Conservation (phyloP, 345 rosid species). For the Hypericum androsaemum region DNA sequence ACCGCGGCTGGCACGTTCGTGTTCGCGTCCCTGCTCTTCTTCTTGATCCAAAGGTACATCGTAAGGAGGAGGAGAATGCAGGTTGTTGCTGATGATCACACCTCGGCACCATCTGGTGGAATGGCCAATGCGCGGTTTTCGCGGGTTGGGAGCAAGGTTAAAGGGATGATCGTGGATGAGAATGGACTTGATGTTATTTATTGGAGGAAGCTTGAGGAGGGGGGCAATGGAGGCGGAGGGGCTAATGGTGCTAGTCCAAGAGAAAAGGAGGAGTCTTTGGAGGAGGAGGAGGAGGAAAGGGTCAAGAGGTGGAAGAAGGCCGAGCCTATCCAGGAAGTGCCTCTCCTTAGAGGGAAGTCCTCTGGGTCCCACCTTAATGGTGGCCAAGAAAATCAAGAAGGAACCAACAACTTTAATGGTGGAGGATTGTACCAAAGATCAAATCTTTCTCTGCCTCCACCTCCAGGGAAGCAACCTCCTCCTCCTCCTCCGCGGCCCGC, state of each 20-base stretch:
- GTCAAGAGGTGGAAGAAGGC: slow-evolving; percentile 2
- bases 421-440: slow-evolving; percentile 19
- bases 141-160: slow-evolving; percentile 32
- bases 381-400: slow-evolving; percentile 11
- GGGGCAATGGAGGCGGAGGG: slow-evolving; percentile 6
- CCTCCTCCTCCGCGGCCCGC: too few species aligned
- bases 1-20: slow-evolving; percentile 58
- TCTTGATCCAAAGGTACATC: slow-evolving; percentile 29
- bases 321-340: slow-evolving; percentile 37
- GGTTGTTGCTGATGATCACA: slow-evolving; percentile 3
- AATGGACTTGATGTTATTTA: slow-evolving; percentile 70
- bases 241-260: not conserved
- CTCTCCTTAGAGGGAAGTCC: slow-evolving; percentile 58
- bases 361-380: slow-evolving; percentile 34
- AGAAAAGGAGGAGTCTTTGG: slow-evolving; percentile 15
- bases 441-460: slow-evolving; percentile 17
- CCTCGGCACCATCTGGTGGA: not conserved
- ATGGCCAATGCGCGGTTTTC: slow-evolving; percentile 20
- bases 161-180: slow-evolving; percentile 59
- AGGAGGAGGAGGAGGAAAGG: slow-evolving; percentile 15
- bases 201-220: slow-evolving; percentile 48
- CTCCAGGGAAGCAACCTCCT: not conserved
- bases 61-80: slow-evolving; percentile 28
- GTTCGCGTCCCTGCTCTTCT: slow-evolving; percentile 41
- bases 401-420: too few species aligned